These are phyloP conservation scores for Bacterosira constricta DNA, from an alignment of 108 stramenopile genomes.

Conservation along the genomic window DNA sequence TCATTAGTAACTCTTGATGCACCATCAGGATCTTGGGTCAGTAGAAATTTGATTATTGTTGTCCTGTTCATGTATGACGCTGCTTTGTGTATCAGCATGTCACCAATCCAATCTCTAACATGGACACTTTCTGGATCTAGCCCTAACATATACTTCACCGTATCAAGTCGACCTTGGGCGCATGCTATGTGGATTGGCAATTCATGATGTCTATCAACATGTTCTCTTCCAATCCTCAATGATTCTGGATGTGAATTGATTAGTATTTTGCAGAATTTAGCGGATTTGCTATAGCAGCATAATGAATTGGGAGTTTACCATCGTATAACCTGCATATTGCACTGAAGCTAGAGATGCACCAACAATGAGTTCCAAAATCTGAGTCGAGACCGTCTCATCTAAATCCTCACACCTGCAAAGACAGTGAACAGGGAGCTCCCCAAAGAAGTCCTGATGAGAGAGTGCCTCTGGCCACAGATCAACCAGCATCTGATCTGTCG, in stretches of 20 bases:
- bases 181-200: constrained; percentile 10
- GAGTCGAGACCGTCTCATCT: not conserved
- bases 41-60: no score
- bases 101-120: no score
- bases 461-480: not conserved
- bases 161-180: not conserved
- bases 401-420: not conserved
- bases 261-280: not conserved
- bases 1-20: no score
- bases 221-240: not conserved
- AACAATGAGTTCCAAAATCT: not conserved
- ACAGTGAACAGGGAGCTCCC: not conserved
- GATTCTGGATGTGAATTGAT: constrained; percentile 16
- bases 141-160: not conserved
- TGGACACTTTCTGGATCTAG: not conserved
- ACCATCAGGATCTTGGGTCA: no score
- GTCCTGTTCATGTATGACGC: no score
- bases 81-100: no score
- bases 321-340: not conserved
- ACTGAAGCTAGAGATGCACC: not conserved
- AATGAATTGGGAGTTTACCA: constrained; percentile 1
- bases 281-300: not conserved
- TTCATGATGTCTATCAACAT: not conserved
- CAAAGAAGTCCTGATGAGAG: not conserved
- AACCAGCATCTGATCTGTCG: not conserved